Evolutionary conservation across 306 rosid species (phyloP).

Genomic region (Vigna hirtella): DNA sequence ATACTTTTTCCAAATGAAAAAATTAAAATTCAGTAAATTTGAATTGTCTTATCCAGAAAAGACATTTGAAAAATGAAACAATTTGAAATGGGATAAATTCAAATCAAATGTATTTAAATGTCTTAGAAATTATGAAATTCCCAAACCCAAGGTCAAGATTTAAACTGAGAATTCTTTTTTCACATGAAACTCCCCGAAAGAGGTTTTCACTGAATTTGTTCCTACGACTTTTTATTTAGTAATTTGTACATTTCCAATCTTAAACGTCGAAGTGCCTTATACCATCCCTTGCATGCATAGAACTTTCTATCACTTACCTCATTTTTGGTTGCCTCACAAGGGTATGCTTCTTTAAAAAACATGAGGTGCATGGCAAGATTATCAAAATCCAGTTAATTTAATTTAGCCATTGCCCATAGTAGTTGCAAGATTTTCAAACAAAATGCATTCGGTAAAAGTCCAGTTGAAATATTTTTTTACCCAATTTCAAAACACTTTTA

Average conservation of each 20-base stretch:
- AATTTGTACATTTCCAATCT: neutral
- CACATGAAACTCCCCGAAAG: neutral
- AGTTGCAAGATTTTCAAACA: too few species aligned
- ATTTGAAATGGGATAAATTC: too few species aligned
- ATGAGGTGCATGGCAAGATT: neutral
- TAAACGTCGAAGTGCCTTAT: neutral
- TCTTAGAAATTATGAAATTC: too few species aligned
- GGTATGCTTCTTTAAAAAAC: neutral
- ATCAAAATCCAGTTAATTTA: neutral
- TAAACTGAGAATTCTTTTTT: neutral
- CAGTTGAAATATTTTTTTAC: too few species aligned
- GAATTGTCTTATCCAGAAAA: too few species aligned
- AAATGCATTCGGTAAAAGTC: too few species aligned
- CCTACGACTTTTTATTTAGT: neutral
- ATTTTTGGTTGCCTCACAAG: neutral
- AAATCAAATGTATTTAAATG: too few species aligned
- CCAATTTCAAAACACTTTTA: too few species aligned
- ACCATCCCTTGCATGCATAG: neutral
- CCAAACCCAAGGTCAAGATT: too few species aligned
- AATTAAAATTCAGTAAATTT: too few species aligned
- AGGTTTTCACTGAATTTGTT: neutral
- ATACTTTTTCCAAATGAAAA: too few species aligned
- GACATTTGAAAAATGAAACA: too few species aligned
- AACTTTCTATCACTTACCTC: neutral
- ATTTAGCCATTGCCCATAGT: neutral